Conservation (phyloP, 2,329 filamentous ascomycete species). For the Hypoxylon sp. region DNA sequence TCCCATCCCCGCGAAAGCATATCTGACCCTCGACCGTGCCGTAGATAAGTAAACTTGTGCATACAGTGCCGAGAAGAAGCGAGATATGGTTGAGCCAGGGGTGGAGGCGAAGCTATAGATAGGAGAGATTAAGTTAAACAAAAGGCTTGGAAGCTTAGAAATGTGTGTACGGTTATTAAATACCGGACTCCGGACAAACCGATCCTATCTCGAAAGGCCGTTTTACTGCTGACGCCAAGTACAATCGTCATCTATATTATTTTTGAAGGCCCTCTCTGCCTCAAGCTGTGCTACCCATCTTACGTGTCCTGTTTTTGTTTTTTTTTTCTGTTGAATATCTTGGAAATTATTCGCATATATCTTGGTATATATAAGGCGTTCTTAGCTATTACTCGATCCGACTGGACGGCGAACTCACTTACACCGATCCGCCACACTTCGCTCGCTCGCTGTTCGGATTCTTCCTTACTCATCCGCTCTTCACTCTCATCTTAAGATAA, state of each 20-base stretch:
- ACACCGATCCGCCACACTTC: not conserved
- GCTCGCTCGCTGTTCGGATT: conserved; percentile 2
- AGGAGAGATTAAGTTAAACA: not conserved
- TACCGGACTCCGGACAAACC: conserved; percentile 39
- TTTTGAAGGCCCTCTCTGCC: conserved; percentile 27
- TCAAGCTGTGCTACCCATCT: conserved; percentile 8
- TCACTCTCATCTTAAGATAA: conserved; percentile 2
- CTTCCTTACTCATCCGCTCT: not conserved
- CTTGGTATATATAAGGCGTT: not conserved
- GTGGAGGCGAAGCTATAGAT: not conserved
- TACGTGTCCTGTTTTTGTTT: conserved; percentile 12
- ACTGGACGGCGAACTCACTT: not conserved
- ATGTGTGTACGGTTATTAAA: not conserved
- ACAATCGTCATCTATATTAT: conserved; percentile 20
- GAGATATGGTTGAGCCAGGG: not conserved
- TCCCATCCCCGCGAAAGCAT: not conserved
- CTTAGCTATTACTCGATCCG: not conserved
- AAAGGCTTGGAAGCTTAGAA: not conserved
- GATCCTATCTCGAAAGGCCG: conserved; percentile 29
- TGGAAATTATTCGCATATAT: not conserved
- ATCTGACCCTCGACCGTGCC: too few species aligned
- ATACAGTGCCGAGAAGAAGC: not conserved
- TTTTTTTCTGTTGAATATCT: conserved; percentile 6
- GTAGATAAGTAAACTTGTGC: not conserved
- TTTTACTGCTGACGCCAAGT: conserved; percentile 34